Conservation (phyloP, 306 rosid genomes). For the Vachellia collinsii region DNA sequence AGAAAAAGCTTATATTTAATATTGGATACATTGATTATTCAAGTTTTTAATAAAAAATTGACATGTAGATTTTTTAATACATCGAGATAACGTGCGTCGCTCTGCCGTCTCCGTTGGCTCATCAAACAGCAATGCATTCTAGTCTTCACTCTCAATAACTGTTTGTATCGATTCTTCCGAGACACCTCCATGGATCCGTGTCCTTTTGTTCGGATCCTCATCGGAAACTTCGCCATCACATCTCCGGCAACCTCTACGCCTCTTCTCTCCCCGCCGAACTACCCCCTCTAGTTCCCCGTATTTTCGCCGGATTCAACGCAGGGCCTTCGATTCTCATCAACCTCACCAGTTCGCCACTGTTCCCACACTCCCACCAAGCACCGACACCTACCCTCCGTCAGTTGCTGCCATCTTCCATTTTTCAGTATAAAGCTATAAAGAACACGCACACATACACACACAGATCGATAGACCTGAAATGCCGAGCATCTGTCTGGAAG, state of each 20-base stretch:
- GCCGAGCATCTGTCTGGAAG: too few species aligned
- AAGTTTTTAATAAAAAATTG: too few species aligned
- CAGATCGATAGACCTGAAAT: too few species aligned
- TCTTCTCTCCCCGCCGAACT: conserved; percentile 56
- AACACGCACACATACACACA: too few species aligned
- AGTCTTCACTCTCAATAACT: background rate
- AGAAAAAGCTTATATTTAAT: too few species aligned
- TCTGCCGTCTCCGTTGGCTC: too few species aligned
- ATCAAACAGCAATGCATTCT: background rate
- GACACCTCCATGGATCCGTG: conserved; percentile 71
- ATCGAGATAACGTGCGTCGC: too few species aligned
- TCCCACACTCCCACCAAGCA: conserved; percentile 37
- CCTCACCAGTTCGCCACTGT: conserved; percentile 52
- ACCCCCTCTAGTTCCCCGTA: conserved; percentile 63
- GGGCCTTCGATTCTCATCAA: conserved; percentile 39
- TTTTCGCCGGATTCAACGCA: conserved; percentile 64
- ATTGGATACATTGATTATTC: too few species aligned
- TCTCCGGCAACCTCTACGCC: conserved; percentile 52
- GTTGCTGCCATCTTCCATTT: conserved; percentile 62
- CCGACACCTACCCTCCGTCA: conserved; percentile 43
- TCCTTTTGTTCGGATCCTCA: conserved; percentile 69
- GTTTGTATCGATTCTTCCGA: too few species aligned
- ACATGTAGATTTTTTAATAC: too few species aligned
- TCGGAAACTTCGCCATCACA: conserved; percentile 73
- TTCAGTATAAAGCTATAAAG: too few species aligned